Evolutionary conservation across 1,284 basidiomycete genomes (phyloP).

Genomic region (Pisolithus thermaeus): DNA sequence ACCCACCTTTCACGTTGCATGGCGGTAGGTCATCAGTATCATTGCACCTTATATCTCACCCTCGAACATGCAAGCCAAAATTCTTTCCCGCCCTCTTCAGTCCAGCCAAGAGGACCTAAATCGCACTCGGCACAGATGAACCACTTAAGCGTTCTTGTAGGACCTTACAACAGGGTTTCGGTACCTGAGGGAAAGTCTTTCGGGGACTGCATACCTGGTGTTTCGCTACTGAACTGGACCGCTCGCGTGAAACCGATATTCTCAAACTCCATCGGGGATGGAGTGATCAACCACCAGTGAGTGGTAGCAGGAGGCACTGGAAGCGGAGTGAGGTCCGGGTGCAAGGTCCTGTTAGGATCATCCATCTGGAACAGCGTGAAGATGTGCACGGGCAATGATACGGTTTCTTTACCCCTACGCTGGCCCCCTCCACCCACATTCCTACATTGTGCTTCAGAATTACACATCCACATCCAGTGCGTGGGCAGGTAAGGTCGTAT

Average conservation of each 20-base stretch:
- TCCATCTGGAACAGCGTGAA: conserved; percentile 41
- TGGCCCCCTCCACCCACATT: conserved; percentile 51
- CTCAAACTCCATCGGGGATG: conserved; percentile 82
- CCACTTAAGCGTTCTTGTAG: conserved; percentile 57
- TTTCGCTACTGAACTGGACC: conserved; percentile 28
- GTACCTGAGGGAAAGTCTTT: neutral
- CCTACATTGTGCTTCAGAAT: conserved; percentile 68
- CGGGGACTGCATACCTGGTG: conserved; percentile 4
- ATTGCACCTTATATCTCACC: conserved; percentile 55
- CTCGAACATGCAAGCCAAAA: conserved; percentile 78
- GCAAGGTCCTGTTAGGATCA: conserved; percentile 33
- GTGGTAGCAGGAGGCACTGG: conserved; percentile 44
- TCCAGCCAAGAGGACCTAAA: conserved; percentile 87
- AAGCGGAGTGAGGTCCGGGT: conserved; percentile 44
- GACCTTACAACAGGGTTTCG: conserved; percentile 6
- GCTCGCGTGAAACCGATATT: conserved; percentile 84
- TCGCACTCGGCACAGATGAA: conserved; percentile 90
- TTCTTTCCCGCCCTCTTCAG: conserved; percentile 68
- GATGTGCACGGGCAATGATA: neutral
- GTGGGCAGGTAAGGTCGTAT: conserved; percentile 72
- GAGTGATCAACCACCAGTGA: conserved; percentile 76
- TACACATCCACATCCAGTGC: conserved; percentile 70
- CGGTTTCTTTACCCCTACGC: conserved; percentile 43
- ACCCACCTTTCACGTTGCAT: neutral
- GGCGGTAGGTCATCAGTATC: neutral